Base-by-base conservation (phyloP, 2,329 filamentous ascomycete species). In the Aquanectria penicillioides region DNA sequence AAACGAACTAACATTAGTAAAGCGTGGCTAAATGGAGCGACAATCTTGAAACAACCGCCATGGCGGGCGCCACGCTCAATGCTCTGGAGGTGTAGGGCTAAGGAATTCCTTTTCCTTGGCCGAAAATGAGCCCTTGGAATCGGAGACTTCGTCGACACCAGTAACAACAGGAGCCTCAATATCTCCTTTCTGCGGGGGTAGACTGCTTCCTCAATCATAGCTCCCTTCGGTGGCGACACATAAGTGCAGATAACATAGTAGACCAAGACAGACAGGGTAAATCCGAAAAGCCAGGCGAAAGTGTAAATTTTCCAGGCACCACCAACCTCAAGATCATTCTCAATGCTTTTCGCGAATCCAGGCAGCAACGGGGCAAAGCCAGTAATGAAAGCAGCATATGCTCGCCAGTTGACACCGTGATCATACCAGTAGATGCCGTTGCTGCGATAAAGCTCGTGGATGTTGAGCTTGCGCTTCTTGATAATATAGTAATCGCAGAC, bases 401-500 rank as follows among this genome's bases (percentile, higher is more conserved):
- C 38, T 13, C 48, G 28, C 48, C 48, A 52, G 15, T 52, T 52
- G 10, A 31, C 31, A 18, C 48, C 28, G 10, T 29, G 10, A n/a
- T 26, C 18, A 8, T 52, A 52, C 37, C 29, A 26, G 12, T 52
- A 52, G 11, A 41, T 47, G 15, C 51, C 51, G 15, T 38, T 28
- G 6, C 33, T 29, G 15, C 36, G 12, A 6, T 48, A 55, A 20
- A 55, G 36, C 15, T 48, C 52, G n/a, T 17, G 52, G 6, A 55
- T 28, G n/a, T 47, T 41, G 10, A 55, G 25, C 22, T 38, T 38
- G 25, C 36, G 25, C 7, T 48, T 40, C 20, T 55, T 46, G 37
- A 55, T 38, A 15, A 33, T 3, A 12, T 48, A 55, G 52, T 55
- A 55, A 41, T 55, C 52, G 9, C 33, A 29, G n/a, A 48, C 22